These are phyloP conservation scores for Cadophora sp. DNA, from an alignment of 2,329 filamentous ascomycete genomes.

Conservation along the genomic window DNA sequence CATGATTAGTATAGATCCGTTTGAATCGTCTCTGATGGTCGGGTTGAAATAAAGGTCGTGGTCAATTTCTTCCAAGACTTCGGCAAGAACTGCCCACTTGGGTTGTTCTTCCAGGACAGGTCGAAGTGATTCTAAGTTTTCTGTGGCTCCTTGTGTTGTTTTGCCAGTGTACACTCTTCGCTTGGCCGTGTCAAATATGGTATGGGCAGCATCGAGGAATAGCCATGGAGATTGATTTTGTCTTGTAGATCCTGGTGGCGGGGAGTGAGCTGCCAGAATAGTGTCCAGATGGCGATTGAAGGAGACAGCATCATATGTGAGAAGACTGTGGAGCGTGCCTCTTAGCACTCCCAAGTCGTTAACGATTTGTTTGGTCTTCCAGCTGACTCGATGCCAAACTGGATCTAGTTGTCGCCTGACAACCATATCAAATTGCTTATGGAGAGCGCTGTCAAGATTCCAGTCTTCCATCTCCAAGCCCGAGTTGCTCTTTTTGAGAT, in stretches of 20 bases:
- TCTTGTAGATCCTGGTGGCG: conserved; percentile 83
- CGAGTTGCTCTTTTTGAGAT: conserved; percentile 88
- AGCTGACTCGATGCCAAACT: conserved; percentile 96
- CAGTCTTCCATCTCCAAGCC: conserved; percentile 96
- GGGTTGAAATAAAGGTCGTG: conserved; percentile 87
- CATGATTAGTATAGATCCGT: conserved; percentile 94
- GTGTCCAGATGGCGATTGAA: conserved; percentile 95
- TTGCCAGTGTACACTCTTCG: conserved; percentile 83
- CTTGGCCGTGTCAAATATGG: conserved; percentile 90
- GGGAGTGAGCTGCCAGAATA: conserved; percentile 88
- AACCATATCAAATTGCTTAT: conserved; percentile 90
- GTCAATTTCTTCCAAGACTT: conserved; percentile 93
- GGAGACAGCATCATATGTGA: conserved; percentile 87
- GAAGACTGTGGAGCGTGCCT: conserved; percentile 79
- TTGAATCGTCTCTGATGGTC: conserved; percentile 78
- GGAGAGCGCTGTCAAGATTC: conserved; percentile 91
- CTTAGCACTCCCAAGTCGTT: conserved; percentile 85
- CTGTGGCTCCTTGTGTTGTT: conserved; percentile 45
- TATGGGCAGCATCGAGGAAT: conserved; percentile 92
- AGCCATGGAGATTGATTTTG: conserved; percentile 95
- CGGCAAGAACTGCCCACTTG: conserved; percentile 90
- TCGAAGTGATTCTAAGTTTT: conserved; percentile 55
- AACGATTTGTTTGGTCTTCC: conserved; percentile 94
- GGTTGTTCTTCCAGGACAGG: conserved; percentile 93
- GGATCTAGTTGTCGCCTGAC: conserved; percentile 91